phyloP scores from a whole-genome alignment of 305 asterid species.

The Solanum hybrid region DNA sequence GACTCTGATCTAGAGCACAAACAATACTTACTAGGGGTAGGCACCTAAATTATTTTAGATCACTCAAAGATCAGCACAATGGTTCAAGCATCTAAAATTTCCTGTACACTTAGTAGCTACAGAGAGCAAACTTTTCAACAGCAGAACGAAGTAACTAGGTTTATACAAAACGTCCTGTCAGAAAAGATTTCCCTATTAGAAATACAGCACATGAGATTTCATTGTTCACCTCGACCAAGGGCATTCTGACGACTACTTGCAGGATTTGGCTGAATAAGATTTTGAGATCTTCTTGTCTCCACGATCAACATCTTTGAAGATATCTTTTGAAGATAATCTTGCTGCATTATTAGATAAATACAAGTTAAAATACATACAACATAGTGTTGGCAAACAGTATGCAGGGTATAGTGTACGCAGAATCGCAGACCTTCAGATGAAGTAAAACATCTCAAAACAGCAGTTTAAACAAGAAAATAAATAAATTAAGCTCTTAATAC shows the following conservation, averaged over 20 bases:
- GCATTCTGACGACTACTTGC: not conserved
- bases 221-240: too few relatives aligned
- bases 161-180: not conserved
- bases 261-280: not conserved
- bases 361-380: not conserved
- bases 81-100: too few relatives aligned
- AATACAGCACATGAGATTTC: not conserved
- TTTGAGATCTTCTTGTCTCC: constrained; percentile 9
- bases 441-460: not conserved
- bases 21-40: too few relatives aligned
- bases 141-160: not conserved
- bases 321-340: constrained; percentile 16
- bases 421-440: not conserved
- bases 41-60: too few relatives aligned
- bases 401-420: not conserved
- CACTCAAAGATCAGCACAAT: too few relatives aligned
- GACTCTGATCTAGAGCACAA: too few relatives aligned
- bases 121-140: too few relatives aligned
- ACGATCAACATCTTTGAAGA: constrained; percentile 14
- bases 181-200: not conserved
- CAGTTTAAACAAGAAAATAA: not conserved
- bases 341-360: constrained; percentile 5
- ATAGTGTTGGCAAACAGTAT: not conserved
- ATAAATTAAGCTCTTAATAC: not conserved
- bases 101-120: too few relatives aligned